phyloP scores from a whole-genome alignment of 1,284 basidiomycete genomes.

The Cutaneotrichosporon dermatis region DNA sequence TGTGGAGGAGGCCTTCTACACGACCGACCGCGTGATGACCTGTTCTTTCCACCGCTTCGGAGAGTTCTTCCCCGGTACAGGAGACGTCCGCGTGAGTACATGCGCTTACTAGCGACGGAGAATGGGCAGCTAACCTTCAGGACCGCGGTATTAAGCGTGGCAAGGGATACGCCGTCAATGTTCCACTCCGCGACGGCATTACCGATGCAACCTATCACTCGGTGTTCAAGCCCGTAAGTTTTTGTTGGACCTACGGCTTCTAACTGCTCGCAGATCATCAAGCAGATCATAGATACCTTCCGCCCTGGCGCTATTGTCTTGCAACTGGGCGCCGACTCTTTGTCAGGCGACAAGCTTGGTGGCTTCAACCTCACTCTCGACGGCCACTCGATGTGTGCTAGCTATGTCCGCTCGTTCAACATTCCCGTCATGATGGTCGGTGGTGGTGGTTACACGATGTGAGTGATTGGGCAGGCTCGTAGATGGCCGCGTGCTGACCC shows the following conservation, averaged over 20 bases:
- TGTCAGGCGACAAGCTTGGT: slow-evolving; percentile 92
- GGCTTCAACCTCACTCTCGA: slow-evolving; percentile 95
- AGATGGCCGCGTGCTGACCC: slow-evolving; percentile 43
- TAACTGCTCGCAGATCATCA: slow-evolving; percentile 60
- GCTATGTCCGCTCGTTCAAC: slow-evolving; percentile 76
- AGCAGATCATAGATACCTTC: slow-evolving; percentile 84
- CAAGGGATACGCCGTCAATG: slow-evolving; percentile 85
- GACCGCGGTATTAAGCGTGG: slow-evolving; percentile 83
- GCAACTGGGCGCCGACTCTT: slow-evolving; percentile 93
- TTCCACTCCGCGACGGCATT: slow-evolving; percentile 90
- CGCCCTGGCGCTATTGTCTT: slow-evolving; percentile 84
- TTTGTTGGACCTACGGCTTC: not conserved
- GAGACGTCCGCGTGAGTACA: slow-evolving; percentile 58
- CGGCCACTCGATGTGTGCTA: slow-evolving; percentile 82
- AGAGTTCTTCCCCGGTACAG: slow-evolving; percentile 95
- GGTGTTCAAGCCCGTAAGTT: slow-evolving; percentile 83
- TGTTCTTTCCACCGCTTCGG: slow-evolving; percentile 94
- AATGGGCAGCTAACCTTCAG: slow-evolving; percentile 33
- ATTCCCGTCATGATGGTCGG: slow-evolving; percentile 88
- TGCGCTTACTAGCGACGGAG: too few relatives aligned
- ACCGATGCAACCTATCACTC: slow-evolving; percentile 69
- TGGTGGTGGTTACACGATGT: slow-evolving; percentile 86
- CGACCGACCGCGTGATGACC: slow-evolving; percentile 94
- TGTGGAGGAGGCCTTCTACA: slow-evolving; percentile 98
- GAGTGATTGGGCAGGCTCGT: slow-evolving; percentile 10